Base-by-base conservation (phyloP, 805 yeast genomes). In the Starmerella stellata region DNA sequence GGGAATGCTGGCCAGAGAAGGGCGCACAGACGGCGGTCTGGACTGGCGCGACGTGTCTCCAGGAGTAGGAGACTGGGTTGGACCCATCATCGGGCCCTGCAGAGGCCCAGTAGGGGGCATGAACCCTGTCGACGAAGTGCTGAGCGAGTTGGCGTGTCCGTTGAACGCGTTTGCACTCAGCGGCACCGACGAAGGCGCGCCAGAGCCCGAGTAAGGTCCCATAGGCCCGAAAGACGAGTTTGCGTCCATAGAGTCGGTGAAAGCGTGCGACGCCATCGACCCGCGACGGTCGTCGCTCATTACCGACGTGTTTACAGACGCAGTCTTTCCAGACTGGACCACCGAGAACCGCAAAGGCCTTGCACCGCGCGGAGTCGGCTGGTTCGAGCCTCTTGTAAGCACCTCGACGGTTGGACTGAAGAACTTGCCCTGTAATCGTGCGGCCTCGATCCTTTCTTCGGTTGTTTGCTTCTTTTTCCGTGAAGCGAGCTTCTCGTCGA, bases 341-440 rank as follows among this genome's bases (percentile, higher is more conserved):
- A 45, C 35, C 34, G 35, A 32, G 35, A 32, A 32, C 8, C 35
- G n/a, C 25, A 32, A 9, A 7, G 25, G 35, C 17, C 25, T 7
- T 7, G 37, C 38, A 44, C 31, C 35, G 47, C 34, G 45, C 44
- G 20, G 21, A 16, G 44, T 42, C 18, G 42, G 35, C 31, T 35
- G 39, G 30, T 43, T 42, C 21, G 47, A 38, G 30, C 57, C 58
- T 20, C 66, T 68, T 40, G 63, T 62, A 69, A 74, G 68, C 15
- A 75, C 76, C 50, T 78, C 82, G 15, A 74, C 75, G 1, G 92
- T 80, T 25, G 93, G 93, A 2, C 90, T 78, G 38, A 78, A 70
- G 56, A 76, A 80, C 68, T 40, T 42, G 32, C 42, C 44, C 27
- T 35, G 38, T 25, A 30, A 33, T 36, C 40, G 46, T 7, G 46